These are phyloP conservation scores for Pisolithus thermaeus DNA, from an alignment of 1,284 basidiomycete species.

Conservation along the genomic window DNA sequence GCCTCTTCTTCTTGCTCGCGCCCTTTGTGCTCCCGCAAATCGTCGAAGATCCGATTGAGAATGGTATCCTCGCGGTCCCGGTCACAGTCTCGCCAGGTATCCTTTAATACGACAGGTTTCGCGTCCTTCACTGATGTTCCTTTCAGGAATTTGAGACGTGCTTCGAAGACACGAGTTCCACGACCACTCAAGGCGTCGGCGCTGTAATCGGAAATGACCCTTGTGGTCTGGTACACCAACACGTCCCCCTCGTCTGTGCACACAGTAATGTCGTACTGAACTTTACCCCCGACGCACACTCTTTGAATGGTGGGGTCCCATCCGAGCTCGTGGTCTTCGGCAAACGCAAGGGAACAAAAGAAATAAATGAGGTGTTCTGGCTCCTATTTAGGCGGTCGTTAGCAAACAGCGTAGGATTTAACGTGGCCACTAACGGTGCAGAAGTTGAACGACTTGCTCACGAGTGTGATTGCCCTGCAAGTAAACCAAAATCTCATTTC, in stretches of 20 bases:
- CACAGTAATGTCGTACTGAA: not conserved
- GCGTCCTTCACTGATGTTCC: not conserved
- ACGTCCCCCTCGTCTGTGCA: not conserved
- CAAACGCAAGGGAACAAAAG: not conserved
- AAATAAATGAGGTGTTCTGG: not conserved
- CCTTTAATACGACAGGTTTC: not conserved
- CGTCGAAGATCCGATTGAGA: not conserved
- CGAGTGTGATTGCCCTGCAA: not conserved
- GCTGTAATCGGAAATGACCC: not conserved
- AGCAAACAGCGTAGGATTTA: too few relatives aligned
- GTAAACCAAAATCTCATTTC: slow-evolving; percentile 5
- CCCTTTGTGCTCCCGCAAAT: not conserved
- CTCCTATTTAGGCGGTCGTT: too few relatives aligned
- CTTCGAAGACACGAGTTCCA: not conserved
- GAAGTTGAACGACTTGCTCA: not conserved
- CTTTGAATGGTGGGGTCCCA: not conserved
- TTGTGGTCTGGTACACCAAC: not conserved
- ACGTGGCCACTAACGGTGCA: not conserved
- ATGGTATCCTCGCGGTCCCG: not conserved
- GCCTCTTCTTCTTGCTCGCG: not conserved
- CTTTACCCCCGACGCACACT: not conserved
- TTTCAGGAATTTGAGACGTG: not conserved
- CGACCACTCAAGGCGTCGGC: not conserved
- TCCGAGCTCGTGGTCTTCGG: not conserved
- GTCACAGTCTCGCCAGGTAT: not conserved